phyloP scores from a whole-genome alignment of 2,329 filamentous ascomycete species.

The Aspergillus chevalieri region DNA sequence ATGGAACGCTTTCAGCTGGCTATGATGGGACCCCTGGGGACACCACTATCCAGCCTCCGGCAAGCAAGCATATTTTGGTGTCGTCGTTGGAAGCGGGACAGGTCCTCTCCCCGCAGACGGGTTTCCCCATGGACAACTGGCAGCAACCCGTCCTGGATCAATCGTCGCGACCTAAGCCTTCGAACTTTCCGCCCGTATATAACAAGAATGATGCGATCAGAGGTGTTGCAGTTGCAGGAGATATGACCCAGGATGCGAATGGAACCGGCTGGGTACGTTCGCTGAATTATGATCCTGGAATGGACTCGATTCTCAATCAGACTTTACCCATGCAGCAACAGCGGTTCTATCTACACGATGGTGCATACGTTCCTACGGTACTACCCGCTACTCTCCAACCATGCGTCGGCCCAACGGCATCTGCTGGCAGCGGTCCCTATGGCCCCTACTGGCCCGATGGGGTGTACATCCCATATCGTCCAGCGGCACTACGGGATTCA shows the following conservation, averaged over 20 bases:
- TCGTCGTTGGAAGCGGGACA: conserved; percentile 48
- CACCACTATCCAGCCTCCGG: conserved; percentile 65
- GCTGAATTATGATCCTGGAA: conserved; percentile 44
- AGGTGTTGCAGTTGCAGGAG: conserved; percentile 20
- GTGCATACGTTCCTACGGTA: conserved; percentile 52
- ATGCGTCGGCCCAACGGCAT: conserved; percentile 52
- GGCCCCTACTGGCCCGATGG: conserved; percentile 61
- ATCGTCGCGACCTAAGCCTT: conserved; percentile 22
- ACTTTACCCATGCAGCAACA: conserved; percentile 42
- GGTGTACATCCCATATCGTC: conserved; percentile 55
- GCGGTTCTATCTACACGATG: conserved; percentile 38
- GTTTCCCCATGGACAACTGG: conserved; percentile 29
- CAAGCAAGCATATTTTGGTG: conserved; percentile 76
- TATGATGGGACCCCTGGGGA: conserved; percentile 80
- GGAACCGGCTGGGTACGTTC: conserved; percentile 38
- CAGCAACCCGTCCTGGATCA: conserved; percentile 24
- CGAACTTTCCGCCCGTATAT: conserved; percentile 36
- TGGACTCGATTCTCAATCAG: conserved; percentile 59
- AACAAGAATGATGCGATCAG: conserved; percentile 26
- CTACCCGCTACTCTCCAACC: conserved; percentile 55
- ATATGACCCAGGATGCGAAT: conserved; percentile 27
- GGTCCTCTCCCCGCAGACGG: conserved; percentile 25
- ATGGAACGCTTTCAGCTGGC: conserved; percentile 83
- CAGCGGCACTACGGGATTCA: conserved; percentile 52
- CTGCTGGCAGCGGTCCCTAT: conserved; percentile 52